Conservation (phyloP, 139 green algal genomes). For the Coelastrella sp. region DNA sequence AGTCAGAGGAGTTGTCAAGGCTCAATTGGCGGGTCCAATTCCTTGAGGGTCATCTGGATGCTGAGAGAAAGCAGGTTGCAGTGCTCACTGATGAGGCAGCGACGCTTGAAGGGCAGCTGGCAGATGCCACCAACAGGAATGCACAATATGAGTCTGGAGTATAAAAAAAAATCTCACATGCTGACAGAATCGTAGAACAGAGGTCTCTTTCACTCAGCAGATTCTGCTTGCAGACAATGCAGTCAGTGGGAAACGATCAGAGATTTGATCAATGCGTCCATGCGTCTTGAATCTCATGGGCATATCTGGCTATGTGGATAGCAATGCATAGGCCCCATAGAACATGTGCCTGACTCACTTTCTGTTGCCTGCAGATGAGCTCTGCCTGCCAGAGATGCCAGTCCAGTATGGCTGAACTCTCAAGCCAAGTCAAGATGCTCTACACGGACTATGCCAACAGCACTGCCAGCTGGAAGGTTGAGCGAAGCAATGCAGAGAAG, state of each 20-base stretch:
- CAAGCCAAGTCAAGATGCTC: conserved; percentile 67
- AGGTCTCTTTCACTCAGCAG: too few species aligned
- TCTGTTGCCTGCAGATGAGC: conserved; percentile 32
- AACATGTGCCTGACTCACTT: too few species aligned
- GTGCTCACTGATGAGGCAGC: conserved; percentile 33
- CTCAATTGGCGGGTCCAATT: conserved; percentile 59
- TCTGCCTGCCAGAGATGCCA: conserved; percentile 49
- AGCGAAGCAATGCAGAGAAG: conserved; percentile 50
- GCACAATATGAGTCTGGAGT: conserved; percentile 73
- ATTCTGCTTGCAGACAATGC: too few species aligned
- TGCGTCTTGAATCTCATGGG: too few species aligned
- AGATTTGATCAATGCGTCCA: too few species aligned
- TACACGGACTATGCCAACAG: conserved; percentile 66
- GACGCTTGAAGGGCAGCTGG: conserved; percentile 43
- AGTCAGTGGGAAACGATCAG: too few species aligned
- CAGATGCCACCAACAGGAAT: conserved; percentile 47
- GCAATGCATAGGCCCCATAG: too few species aligned
- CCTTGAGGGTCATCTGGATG: conserved; percentile 59
- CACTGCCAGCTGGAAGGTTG: conserved; percentile 13
- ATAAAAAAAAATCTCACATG: too few species aligned
- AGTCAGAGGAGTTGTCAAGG: conserved; percentile 56
- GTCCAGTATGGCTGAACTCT: conserved; percentile 57
- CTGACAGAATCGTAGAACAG: too few species aligned
- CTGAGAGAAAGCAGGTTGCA: conserved; percentile 47
- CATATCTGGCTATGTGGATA: too few species aligned